Evolutionary conservation across 805 yeast species (phyloP), one percentile per base, ranked within the genome.

Genomic region (Cyberlindnera maritima): DNA sequence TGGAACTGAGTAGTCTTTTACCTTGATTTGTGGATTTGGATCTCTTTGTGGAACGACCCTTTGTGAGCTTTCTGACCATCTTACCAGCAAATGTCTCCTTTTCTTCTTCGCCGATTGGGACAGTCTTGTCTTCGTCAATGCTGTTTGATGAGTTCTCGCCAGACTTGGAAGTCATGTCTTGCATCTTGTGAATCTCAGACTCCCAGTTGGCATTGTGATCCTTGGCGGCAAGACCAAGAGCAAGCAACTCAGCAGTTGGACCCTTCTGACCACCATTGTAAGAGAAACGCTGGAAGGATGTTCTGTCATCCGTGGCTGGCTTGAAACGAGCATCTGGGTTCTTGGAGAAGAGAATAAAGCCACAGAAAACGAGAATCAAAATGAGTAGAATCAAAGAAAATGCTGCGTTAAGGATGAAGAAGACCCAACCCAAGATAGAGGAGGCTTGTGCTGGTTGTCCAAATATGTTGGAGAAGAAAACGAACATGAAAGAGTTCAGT

Each of bases 391-490:
- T 74, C 54, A 88, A 74, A 9, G 96, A 81, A 61, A 87, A 90
- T 4, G 92, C 95, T 7, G 97, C 97, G 64, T 91, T 91, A 64
- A 91, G 65, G 47, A 91, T 75, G 65, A 91, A 91, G 68, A 88
- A 91, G 2, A 91, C 75, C 81, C 96, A 85, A 1, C 95, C 97
- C 96, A 91, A 88, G 46, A 91, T 79, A 1, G 96, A 83, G 13
- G 83, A 72, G 12, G 88, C 97, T 9, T 79, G 77, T 18, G 81
- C 83, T 9, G 88, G 83, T 68, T 90, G 96, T 42, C 84, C 82
- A 68, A 87, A 89, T 52, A 91, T 69, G 60, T 85, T 83, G 3
- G 96, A 87, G 63, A 89, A 91, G 72, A 91, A 91, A 53, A 88
- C 63, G 70, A 88, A 91, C 52, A 91, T 74, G 66, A 89, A 83